Evolutionary conservation across 2,329 filamentous ascomycete species (phyloP).

Genomic region (Botryotinia calthae): DNA sequence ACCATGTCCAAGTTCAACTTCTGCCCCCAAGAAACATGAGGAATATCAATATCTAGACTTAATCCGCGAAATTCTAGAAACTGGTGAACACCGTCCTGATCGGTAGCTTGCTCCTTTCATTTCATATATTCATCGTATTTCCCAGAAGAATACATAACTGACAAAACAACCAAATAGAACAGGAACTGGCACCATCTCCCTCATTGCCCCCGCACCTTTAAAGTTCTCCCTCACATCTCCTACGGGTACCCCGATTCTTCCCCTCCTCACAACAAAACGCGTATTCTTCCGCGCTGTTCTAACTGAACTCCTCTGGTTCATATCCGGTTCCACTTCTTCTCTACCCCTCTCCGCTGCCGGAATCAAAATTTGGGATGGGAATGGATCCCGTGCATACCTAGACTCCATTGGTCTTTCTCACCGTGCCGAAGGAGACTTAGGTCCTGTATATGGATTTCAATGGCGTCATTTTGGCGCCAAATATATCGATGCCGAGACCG

Average conservation of each 20-base stretch:
- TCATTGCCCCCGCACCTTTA: slow-evolving; percentile 83
- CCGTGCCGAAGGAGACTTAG: slow-evolving; percentile 83
- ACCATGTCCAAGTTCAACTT: neutral
- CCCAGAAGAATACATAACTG: slow-evolving; percentile 28
- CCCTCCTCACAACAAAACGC: slow-evolving; percentile 94
- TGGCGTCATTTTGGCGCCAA: slow-evolving; percentile 97
- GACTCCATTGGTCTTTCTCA: slow-evolving; percentile 79
- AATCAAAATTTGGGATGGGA: slow-evolving; percentile 98
- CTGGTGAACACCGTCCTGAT: slow-evolving; percentile 87
- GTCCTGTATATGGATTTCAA: slow-evolving; percentile 97
- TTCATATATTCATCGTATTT: too few species aligned
- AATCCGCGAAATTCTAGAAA: slow-evolving; percentile 76
- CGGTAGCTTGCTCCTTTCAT: slow-evolving; percentile 48
- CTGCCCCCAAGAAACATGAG: slow-evolving; percentile 56
- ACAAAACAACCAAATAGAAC: slow-evolving; percentile 54
- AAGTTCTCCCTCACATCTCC: slow-evolving; percentile 77
- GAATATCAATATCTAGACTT: slow-evolving; percentile 93
- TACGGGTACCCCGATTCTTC: slow-evolving; percentile 64
- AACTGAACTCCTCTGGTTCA: slow-evolving; percentile 93
- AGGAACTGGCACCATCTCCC: slow-evolving; percentile 85
- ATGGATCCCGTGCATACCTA: slow-evolving; percentile 86
- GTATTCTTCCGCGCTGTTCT: slow-evolving; percentile 90
- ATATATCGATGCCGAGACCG: slow-evolving; percentile 73
- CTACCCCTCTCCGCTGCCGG: slow-evolving; percentile 71
- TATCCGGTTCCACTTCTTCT: slow-evolving; percentile 80